Evolutionary conservation across 2,329 filamentous ascomycete genomes (phyloP).

Genomic region (Thermothelomyces thermophilus): DNA sequence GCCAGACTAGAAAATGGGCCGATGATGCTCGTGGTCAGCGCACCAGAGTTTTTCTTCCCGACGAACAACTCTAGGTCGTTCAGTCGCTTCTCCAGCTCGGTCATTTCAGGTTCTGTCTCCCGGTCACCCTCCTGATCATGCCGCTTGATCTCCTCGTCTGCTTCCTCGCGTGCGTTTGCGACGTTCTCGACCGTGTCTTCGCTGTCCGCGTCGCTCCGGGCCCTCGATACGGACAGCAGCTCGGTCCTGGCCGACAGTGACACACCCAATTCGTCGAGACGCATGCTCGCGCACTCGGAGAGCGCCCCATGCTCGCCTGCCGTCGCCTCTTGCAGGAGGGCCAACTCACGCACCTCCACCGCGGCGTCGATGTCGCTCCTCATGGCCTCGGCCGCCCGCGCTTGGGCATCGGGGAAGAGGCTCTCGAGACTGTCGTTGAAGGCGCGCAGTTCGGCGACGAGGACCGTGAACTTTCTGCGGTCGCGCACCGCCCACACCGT

Average conservation of each 20-base stretch:
- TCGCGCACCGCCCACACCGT: conserved; percentile 3
- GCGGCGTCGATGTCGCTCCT: conserved; percentile 2
- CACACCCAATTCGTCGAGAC: not conserved
- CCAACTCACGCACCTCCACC: not conserved
- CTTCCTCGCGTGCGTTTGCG: not conserved
- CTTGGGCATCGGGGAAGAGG: conserved; percentile 6
- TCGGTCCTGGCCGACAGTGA: not conserved
- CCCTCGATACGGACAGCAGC: not conserved
- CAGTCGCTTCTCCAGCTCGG: not conserved
- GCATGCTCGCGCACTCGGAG: not conserved
- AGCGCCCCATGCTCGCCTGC: not conserved
- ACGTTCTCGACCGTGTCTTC: not conserved
- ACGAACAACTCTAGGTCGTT: not conserved
- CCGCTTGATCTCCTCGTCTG: not conserved
- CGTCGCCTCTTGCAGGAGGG: not conserved
- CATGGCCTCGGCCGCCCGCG: not conserved
- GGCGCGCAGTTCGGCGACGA: conserved; percentile 3
- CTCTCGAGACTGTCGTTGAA: conserved; percentile 11
- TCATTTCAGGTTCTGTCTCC: not conserved
- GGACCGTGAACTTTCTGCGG: not conserved
- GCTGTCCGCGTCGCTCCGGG: not conserved
- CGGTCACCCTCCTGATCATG: not conserved
- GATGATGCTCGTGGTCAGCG: not conserved
- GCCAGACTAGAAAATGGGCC: not conserved
- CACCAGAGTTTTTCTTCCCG: not conserved